Evolutionary conservation across 768 basidiomycete genomes (phyloP).

Genomic region (Chlorophyllum brunneum): DNA sequence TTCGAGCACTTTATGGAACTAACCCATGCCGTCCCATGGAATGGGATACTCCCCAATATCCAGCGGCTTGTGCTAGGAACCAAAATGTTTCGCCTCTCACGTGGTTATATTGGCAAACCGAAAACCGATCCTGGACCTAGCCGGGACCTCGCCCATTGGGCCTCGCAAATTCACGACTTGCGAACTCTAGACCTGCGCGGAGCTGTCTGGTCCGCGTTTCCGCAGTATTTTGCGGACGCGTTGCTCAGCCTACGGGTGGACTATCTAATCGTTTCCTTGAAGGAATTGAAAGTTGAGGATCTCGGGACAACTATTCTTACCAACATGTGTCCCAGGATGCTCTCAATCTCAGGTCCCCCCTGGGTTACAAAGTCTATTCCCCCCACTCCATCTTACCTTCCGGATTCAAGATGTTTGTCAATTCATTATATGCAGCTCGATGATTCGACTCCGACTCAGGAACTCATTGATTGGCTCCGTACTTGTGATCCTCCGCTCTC

Average conservation of each 20-base stretch:
- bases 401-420: not conserved
- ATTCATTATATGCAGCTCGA: conserved; percentile 6
- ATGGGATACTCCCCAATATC: not conserved
- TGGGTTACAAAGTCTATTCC: not conserved
- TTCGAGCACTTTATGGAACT: conserved; percentile 1
- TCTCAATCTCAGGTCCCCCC: not conserved
- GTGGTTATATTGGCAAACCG: not conserved
- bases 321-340: not conserved
- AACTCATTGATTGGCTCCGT: not conserved
- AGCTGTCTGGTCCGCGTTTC: not conserved
- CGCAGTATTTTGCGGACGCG: not conserved
- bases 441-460: not conserved
- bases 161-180: not conserved
- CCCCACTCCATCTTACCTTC: not conserved
- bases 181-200: not conserved
- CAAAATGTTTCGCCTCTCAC: conserved; percentile 1
- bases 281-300: not conserved
- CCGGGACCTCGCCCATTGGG: conserved; percentile 3
- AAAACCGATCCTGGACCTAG: not conserved
- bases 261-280: not conserved
- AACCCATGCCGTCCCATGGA: not conserved
- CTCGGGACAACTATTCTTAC: not conserved
- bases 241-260: not conserved
- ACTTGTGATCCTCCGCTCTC: not conserved
- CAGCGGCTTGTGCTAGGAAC: not conserved